Evolutionary conservation across 2,329 filamentous ascomycete species (phyloP), one percentile per base, ranked within the genome.

Genomic region (Lanzia echinophila): DNA sequence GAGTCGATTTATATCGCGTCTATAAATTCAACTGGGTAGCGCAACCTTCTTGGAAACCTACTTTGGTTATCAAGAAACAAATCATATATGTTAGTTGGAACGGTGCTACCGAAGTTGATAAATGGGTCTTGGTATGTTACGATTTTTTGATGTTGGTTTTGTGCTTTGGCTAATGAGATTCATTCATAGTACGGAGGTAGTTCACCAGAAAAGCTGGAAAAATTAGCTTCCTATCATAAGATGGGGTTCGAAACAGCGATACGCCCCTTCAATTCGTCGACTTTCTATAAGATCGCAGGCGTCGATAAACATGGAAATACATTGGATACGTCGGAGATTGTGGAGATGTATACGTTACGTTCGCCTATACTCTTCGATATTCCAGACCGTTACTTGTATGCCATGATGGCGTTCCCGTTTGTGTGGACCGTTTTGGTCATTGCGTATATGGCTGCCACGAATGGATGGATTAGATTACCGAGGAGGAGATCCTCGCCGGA

Each of bases 71-170:
- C 3, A 47, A 64, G 46, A 55, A 56, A 43, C 60, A 62, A 3
- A 57, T 52, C 8, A 48, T 62, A 3, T 69, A 67, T 42, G 58
- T 67, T 22, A 67, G 63, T 48, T 69, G 67, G 67, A 69, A 69
- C 47, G 67, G 68, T 22, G 67, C 67, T 11, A 69, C 67, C 10
- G 64, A 68, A 38, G 63, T 68, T 24, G 56, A 49, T n/a, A 43
- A 45, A 4, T 63, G 59, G 57, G 48, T 48, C 28, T 47, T 63
- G 19, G 53, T 58, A 36, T 56, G 19, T 38, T 20, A 55, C 45
- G 15, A 28, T 8, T 22, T 8, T 22, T 31, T 20, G 4, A 15
- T 20, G 15, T 39, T 19, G 0, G 7, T 7, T 28, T 13, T 46
- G 3, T 8, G 5, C 10, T 12, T 28, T 10, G n/a, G 11, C 13